Base-by-base conservation (phyloP, 179 eudicot genomes). In the Vitellaria paradoxa region DNA sequence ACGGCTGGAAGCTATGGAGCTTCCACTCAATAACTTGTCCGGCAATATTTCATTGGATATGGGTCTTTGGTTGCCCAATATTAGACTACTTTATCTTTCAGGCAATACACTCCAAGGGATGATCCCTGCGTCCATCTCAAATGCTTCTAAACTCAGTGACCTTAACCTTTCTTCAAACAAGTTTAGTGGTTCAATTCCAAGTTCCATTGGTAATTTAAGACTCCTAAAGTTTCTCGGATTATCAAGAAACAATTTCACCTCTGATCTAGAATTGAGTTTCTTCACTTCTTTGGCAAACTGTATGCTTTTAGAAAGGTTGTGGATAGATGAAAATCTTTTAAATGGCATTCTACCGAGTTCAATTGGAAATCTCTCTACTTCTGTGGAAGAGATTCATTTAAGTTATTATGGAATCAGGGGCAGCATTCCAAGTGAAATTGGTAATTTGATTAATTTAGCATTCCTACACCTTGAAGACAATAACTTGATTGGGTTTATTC, bases 321-420 rank as follows among this genome's bases (percentile, higher is more conserved):
- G 56, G 47, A 69, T 69, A 20, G 0, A 1, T 20, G 0, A 21
- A 0, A 69, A 20, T 50, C 73, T 40, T 47, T 6, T 71, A 26
- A 26, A 71, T 24, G 61, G n/a, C n/a, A n/a, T n/a, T n/a, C n/a
- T n/a, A n/a, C n/a, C n/a, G n/a, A n/a, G n/a, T n/a, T n/a, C n/a
- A 7, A 53, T 71, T 26, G 74, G 74, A 7, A 71, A 71, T 55
- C 47, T 71, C 21, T 52, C 74, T 21, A 24, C 46, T 71, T 71
- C 47, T 24, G 57, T 71, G 14, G n/a, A 26, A 4, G 1, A 5
- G 0, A 9, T 60, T 45, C 0, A 10, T 1, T 4, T 7, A 14
- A 0, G 11, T 0, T 0, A 6, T 18, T 23, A 64, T 55, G 26
- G 46, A 56, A 53, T 72, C 62, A 56, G 2, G 0, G 75, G 75